phyloP scores from a whole-genome alignment of 2,329 filamentous ascomycete species.

The Eurotiales sp. region DNA sequence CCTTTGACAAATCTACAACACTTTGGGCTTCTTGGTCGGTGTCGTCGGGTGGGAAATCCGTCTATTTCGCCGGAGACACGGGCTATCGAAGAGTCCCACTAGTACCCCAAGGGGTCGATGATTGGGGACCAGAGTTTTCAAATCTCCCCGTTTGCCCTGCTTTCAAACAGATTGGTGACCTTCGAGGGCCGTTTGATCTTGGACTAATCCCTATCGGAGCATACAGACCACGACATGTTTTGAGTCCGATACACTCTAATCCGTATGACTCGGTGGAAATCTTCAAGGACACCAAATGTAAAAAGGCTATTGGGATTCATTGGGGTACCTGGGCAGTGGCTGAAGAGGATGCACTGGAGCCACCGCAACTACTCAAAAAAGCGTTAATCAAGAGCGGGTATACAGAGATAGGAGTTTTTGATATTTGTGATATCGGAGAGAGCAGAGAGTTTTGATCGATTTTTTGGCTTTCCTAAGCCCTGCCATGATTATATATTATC shows the following conservation, averaged over 20 bases:
- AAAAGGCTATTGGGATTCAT: conserved; percentile 72
- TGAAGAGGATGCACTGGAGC: conserved; percentile 72
- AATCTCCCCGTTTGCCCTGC: conserved; percentile 66
- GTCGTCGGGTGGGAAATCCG: conserved; percentile 17
- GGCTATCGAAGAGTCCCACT: conserved; percentile 73
- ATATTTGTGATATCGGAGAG: conserved; percentile 15
- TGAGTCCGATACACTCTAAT: conserved; percentile 75
- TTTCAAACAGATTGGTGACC: conserved; percentile 72
- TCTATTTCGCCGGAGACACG: conserved; percentile 55
- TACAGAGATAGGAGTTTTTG: conserved; percentile 10
- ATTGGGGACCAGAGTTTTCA: conserved; percentile 64
- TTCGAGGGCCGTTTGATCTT: conserved; percentile 76
- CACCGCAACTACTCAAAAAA: conserved; percentile 63
- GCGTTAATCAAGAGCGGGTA: conserved; percentile 58
- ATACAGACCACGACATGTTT: conserved; percentile 59
- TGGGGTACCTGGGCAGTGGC: conserved; percentile 66
- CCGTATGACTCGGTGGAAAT: conserved; percentile 81
- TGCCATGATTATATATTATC: no score
- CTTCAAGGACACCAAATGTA: conserved; percentile 71
- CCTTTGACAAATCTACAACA: conserved; percentile 11
- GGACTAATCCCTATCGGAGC: conserved; percentile 85
- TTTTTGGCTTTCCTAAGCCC: no score
- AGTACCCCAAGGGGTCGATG: conserved; percentile 57
- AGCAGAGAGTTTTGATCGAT: conserved; percentile 14
- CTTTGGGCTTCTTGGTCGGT: conserved; percentile 19